Evolutionary conservation across 257 asterid genomes (phyloP), one percentile per base, ranked within the genome.

Genomic region (Penstemon eatonii): DNA sequence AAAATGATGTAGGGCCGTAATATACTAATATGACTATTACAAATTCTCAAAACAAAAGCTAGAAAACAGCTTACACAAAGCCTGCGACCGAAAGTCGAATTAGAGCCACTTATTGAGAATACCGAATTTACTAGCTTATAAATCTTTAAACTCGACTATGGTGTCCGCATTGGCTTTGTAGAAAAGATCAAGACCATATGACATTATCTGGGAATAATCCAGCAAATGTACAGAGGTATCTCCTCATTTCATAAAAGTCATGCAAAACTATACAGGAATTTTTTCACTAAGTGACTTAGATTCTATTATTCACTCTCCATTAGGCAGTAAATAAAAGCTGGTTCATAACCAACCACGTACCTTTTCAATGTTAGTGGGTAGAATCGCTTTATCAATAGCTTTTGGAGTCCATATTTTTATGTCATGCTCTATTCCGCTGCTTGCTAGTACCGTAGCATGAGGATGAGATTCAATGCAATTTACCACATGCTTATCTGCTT

Each of bases 391-490:
- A 50, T 90, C 92, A 62, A 73, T 70, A 68, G 95, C 84, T 71
- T 73, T 88, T 10, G 99, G 97, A 49, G 75, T 80, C 99, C 99
- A 93, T 49, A 90, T 70, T 68, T 88, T 87, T 67, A 90, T 84
- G 81, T 84, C 92, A 71, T 68, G 76, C 86, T 90, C 97, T 55
- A 91, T 83, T 71, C 96, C 99, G 52, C 96, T 84, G 82, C 95
- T 88, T 59, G 96, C 97, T 45, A 93, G 85, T 68, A 86, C 83
- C 2, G 88, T 70, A 50, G 84, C 79, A 78, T 85, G 92, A 76
- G 96, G 96, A 76, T 93, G 99, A 67, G 96, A 61, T 75, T 82
- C 96, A 36, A 90, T 79, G 85, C 97, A 88, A 75, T 90, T 90
- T 65, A 93, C 99, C 18, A 85, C 77, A 36, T 71, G 72, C 70